Conservation (phyloP, 331 rosid genomes). For the Arachis monticola region DNA sequence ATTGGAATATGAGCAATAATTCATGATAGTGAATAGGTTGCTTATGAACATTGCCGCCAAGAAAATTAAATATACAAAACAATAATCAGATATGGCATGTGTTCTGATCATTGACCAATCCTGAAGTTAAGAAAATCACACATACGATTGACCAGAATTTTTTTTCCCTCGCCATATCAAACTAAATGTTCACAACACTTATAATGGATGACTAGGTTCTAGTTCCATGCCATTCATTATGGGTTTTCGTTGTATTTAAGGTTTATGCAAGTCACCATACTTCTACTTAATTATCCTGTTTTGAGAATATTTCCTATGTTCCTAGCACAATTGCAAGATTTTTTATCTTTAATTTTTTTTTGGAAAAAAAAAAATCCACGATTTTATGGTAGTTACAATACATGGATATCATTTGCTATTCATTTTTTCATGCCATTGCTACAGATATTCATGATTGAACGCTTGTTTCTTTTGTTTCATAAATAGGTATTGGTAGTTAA, state of each 20-base stretch:
- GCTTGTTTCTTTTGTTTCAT: constrained; percentile 3
- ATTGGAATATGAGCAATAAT: background rate
- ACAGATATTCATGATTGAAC: constrained; percentile 9
- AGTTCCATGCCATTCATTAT: background rate
- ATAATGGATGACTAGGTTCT: constrained; percentile 6
- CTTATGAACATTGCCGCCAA: constrained; percentile 25
- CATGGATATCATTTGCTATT: background rate
- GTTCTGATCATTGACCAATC: constrained; percentile 31
- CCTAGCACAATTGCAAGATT: constrained; percentile 32
- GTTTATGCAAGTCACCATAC: background rate
- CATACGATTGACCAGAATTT: constrained; percentile 7
- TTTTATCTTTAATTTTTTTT: too few relatives aligned
- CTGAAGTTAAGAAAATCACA: background rate
- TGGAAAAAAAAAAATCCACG: background rate
- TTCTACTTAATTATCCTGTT: background rate
- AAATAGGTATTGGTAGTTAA: constrained; percentile 13
- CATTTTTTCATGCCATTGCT: constrained; percentile 29
- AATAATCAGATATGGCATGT: constrained; percentile 9
- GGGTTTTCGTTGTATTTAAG: background rate
- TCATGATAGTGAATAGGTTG: constrained; percentile 9
- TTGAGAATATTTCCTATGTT: constrained; percentile 3
- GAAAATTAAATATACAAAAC: constrained; percentile 17
- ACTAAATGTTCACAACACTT: constrained; percentile 14
- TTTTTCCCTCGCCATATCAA: constrained; percentile 1
- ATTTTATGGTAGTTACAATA: constrained; percentile 5